Evolutionary conservation across 2,329 filamentous ascomycete genomes (phyloP), one percentile per base, ranked within the genome.

Genomic region (Exophiala lecanii-corni): DNA sequence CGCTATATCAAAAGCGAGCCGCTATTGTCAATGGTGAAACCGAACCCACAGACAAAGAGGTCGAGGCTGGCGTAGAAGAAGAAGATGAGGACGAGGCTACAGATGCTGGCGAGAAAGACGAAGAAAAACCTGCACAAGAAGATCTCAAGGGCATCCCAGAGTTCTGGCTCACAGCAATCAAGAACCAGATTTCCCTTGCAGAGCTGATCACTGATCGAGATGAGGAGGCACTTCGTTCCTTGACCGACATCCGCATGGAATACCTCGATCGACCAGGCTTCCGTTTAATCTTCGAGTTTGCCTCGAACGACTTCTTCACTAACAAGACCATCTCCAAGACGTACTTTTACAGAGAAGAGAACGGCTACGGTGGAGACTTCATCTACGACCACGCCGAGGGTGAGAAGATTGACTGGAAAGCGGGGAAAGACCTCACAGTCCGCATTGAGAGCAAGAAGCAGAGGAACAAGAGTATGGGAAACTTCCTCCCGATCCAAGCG

Each of bases 151-250:
- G 92, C 68, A 96, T 98, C 52, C 92, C 92, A 52, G 92, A 98
- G 71, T 98, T 98, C 78, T 98, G 92, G 92, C 78, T 98, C 38
- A 96, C 91, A 50, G 91, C 94, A 58, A 97, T 98, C 91, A 98
- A 98, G 79, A 98, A 98, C 76, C 91, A 96, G 67, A 81, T 92
- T 60, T 94, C 89, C 20, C 82, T 98, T 43, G 88, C 91, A 43
- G 94, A 98, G 71, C 95, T 96, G 81, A 96, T 98, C 66, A 98
- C 92, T 60, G 92, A 97, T 60, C 86, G 89, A 55, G 92, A 98
- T 64, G 92, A 98, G 78, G 82, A 80, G 56, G 92, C 89, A 40
- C 82, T 98, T 45, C 94, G 94, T 73, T 77, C 84, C 62, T 76
- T 98, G 45, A 83, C 78, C 55, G 91, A 98, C 64, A 88, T 98